Conservation (phyloP, 176 grass and related monocot genomes). For the Microstegium vimineum region DNA sequence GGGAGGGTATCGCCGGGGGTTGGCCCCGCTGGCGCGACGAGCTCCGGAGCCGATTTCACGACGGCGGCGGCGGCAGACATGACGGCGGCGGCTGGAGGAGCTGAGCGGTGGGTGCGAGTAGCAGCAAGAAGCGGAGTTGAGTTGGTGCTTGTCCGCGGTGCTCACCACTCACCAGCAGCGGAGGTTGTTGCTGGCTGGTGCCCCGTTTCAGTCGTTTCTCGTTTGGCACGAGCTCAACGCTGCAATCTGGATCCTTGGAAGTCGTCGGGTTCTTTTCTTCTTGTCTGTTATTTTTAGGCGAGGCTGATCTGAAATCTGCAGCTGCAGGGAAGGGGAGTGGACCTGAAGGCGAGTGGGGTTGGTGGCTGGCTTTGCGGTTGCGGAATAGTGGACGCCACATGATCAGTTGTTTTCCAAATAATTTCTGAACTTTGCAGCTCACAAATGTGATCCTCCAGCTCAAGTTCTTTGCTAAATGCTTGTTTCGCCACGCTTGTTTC, state of each 20-base stretch:
- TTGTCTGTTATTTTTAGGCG: neutral
- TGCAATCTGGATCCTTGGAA: neutral
- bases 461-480: neutral
- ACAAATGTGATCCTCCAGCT: neutral
- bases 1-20: constrained; percentile 36
- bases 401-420: neutral
- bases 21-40: constrained; percentile 33
- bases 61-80: constrained; percentile 28
- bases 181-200: constrained; percentile 9
- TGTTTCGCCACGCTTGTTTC: neutral
- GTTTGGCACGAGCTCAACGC: constrained; percentile 16
- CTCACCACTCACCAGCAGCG: neutral
- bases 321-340: neutral
- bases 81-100: neutral
- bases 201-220: neutral
- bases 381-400: neutral
- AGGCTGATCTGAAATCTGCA: neutral
- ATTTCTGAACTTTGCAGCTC: constrained; percentile 12
- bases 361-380: neutral
- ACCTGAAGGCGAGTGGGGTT: neutral
- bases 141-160: neutral
- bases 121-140: neutral
- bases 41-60: constrained; percentile 32
- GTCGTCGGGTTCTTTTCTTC: neutral
- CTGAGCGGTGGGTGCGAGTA: neutral